phyloP scores from a whole-genome alignment of 73 alveolate genomes.

The Loxodes magnus region DNA sequence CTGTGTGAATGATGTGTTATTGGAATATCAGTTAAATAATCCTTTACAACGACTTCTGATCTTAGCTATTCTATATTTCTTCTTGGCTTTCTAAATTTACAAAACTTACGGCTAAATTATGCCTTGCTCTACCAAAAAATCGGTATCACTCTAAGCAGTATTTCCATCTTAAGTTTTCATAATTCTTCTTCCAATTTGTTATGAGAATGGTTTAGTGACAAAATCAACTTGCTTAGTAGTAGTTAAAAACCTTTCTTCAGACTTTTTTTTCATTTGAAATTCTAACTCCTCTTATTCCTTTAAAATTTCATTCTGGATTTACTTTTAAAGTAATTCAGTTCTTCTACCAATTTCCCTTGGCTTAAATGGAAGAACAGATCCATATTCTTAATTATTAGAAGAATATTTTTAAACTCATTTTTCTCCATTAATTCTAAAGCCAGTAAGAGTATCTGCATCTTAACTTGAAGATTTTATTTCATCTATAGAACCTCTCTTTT shows the following conservation, averaged over 20 bases:
- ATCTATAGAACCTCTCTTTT: conserved; percentile 16
- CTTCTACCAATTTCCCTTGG: conserved; percentile 40
- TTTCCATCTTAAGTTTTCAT: conserved; percentile 53
- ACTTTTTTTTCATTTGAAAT: too few relatives aligned
- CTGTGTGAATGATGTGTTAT: conserved; percentile 28
- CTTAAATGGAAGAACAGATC: conserved; percentile 43
- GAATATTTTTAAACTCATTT: conserved; percentile 19
- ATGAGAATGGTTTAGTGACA: conserved; percentile 28
- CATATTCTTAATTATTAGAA: conserved; percentile 33
- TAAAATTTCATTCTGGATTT: conserved; percentile 26
- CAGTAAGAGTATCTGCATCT: too few relatives aligned
- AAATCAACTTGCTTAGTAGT: conserved; percentile 37
- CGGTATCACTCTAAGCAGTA: conserved; percentile 9
- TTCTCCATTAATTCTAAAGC: conserved; percentile 44
- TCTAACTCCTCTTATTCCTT: too few relatives aligned
- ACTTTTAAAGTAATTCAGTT: conserved; percentile 9
- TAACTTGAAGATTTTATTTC: too few relatives aligned
- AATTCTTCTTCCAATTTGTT: conserved; percentile 43
- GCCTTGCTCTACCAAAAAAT: conserved; percentile 33
- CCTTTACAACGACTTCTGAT: conserved; percentile 13
- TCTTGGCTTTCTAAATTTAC: conserved; percentile 23
- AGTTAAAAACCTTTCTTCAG: conserved; percentile 33
- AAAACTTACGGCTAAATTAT: too few relatives aligned
- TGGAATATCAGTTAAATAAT: conserved; percentile 23
- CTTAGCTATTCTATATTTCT: conserved; percentile 11